These are phyloP conservation scores for Daldinia sp. DNA, from an alignment of 2,329 filamentous ascomycete species.

Conservation along the genomic window DNA sequence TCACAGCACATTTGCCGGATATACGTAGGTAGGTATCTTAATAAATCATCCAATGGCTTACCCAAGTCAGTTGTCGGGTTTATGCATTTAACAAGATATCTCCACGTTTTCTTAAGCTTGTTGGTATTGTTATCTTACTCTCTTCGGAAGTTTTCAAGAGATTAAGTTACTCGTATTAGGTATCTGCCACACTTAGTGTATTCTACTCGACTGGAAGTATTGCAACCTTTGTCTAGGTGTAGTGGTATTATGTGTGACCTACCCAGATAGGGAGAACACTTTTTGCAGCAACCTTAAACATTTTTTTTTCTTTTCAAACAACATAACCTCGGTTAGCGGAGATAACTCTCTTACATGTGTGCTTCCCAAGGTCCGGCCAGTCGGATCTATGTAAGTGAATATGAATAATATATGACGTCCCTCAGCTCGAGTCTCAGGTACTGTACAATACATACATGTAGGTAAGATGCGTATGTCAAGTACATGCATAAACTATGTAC, in stretches of 20 bases:
- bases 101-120: neutral
- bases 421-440: neutral
- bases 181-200: neutral
- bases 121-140: neutral
- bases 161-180: neutral
- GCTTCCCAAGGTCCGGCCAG: neutral
- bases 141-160: neutral
- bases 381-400: constrained; percentile 6
- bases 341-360: neutral
- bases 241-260: neutral
- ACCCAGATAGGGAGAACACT: neutral
- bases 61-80: neutral
- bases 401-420: neutral
- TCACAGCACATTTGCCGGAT: neutral
- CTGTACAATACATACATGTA: neutral
- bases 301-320: neutral
- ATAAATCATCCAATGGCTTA: neutral
- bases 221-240: neutral
- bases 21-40: neutral
- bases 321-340: neutral
- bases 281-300: neutral
- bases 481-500: constrained; percentile 2
- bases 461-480: neutral
- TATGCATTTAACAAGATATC: neutral
- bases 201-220: neutral